Base-by-base conservation (phyloP, 2,329 filamentous ascomycete species). In the Rhinocladiella similis region DNA sequence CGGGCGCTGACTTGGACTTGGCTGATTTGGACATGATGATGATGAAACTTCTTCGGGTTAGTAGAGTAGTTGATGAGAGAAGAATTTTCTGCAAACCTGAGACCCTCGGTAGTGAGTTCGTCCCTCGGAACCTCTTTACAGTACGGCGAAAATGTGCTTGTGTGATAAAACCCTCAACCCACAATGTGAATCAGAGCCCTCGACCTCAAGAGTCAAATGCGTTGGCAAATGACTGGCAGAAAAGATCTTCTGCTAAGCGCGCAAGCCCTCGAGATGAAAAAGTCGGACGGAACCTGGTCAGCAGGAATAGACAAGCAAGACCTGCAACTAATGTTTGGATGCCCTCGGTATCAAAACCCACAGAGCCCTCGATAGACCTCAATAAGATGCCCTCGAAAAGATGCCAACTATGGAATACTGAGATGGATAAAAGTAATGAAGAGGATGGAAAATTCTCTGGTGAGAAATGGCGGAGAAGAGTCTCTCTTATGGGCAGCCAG, bases 1-100 rank as follows among this genome's bases (percentile, higher is more conserved):
- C 61, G 68, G 69, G 64, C 69, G 78, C 76, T 53, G 73, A 71
- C 70, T 78, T 78, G 46, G 74, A 74, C 69, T 78, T 78, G 47
- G 75, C 78, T 47, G 74, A 75, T 69, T 78, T 78, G 47, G 75
- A 76, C 73, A 76, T 76, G 65, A 66, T 75, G 67, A 67, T 27
- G 20, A 25, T 46, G 29, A 33, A 33, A 33, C 20, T 27, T 25
- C 4, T 25, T 22, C 42, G 35, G 43, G 51, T 62, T 46, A 57
- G 54, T 16, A 48, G 6, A 42, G 33, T 46, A 38, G 41, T 22
- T 36, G 18, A 54, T 25, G 56, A 25, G 3, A 39, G 36, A 47
- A 33, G 43, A 33, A 18, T 18, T 36, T 22, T 43, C 6, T 39
- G 57, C 54, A 45, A 50, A 61, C 54, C 45, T 54, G 16, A 35